Evolutionary conservation across 257 asterid genomes (phyloP), one percentile per base, ranked within the genome.

Genomic region (Solanum lignicaule): DNA sequence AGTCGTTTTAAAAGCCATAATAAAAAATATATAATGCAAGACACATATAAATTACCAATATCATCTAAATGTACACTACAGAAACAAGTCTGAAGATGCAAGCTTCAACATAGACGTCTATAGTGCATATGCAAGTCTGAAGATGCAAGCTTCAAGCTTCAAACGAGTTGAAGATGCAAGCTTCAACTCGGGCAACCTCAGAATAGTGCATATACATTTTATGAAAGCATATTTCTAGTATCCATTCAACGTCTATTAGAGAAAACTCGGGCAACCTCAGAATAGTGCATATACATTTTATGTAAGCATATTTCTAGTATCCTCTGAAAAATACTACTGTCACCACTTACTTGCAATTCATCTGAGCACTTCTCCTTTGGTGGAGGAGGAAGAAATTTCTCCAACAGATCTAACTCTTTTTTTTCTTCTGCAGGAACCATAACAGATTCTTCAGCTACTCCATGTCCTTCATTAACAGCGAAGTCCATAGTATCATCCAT

Each of bases 341-440:
- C 76, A 16, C 87, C 66, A 89, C 98, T 90, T 91, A 96, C 99
- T 94, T 97, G 99, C 88, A 96, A 93, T 90, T 93, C 98, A 46
- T 91, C 96, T 9, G 98, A 94, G 92, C 99, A 96, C 89, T 91
- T 94, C 31, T 87, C 92, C 89, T 86, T 92, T 5, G 98, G 96
- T 41, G 95, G 98, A 31, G 96, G 96, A 20, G 98, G 94, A 71
- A 97, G 96, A 92, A 97, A 97, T 85, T 89, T 91, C 75, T 91
- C 93, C 90, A 97, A 88, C 60, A 91, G 89, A 86, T 93, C 95
- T 87, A 89, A 85, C 85, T 93, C 94, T 87, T 93, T 90, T 78
- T 91, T 86, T 85, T 95, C 98, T 87, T 89, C 98, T 62, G 82
- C 89, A 88, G 94, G 84, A 90, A 86, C 89, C 92, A 89, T 86